phyloP scores from a whole-genome alignment of 306 rosid species.

The Dicorynia guianensis region DNA sequence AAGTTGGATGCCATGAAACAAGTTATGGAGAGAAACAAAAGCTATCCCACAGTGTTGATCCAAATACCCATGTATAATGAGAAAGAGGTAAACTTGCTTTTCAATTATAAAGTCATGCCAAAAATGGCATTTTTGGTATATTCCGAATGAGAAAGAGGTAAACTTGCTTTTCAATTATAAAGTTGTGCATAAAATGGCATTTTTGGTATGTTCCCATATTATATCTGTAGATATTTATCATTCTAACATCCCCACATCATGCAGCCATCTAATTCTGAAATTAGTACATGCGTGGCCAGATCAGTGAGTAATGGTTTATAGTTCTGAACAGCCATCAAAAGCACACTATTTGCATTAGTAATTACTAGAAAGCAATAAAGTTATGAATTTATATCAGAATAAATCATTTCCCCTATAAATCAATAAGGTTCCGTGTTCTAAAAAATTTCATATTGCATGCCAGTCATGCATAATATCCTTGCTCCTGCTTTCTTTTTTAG shows the following conservation, averaged over 20 bases:
- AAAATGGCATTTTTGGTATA: neutral
- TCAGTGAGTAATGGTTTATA: constrained; percentile 14
- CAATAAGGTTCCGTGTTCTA: constrained; percentile 30
- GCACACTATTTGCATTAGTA: constrained; percentile 20
- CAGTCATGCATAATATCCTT: constrained; percentile 18
- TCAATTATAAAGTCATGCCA: constrained; percentile 14
- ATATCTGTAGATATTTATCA: constrained; percentile 25
- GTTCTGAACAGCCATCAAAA: constrained; percentile 30
- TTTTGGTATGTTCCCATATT: neutral
- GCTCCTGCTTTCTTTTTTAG: constrained; percentile 21
- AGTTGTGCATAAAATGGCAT: constrained; percentile 14
- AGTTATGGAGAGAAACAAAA: constrained; percentile 50
- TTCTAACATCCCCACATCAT: neutral
- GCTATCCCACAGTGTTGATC: constrained; percentile 58
- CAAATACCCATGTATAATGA: constrained; percentile 71
- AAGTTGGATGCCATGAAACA: constrained; percentile 54
- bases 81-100: constrained; percentile 59
- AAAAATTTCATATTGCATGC: constrained; percentile 15
- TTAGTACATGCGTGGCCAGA: neutral
- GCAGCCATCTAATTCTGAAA: constrained; percentile 21
- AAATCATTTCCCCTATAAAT: neutral
- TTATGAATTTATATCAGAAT: constrained; percentile 21
- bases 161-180: constrained; percentile 18
- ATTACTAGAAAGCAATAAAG: neutral
- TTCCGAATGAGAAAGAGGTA: constrained; percentile 69